Base-by-base conservation (phyloP, 202 grass and related monocot species). In the Cymbopogon flexuosus region DNA sequence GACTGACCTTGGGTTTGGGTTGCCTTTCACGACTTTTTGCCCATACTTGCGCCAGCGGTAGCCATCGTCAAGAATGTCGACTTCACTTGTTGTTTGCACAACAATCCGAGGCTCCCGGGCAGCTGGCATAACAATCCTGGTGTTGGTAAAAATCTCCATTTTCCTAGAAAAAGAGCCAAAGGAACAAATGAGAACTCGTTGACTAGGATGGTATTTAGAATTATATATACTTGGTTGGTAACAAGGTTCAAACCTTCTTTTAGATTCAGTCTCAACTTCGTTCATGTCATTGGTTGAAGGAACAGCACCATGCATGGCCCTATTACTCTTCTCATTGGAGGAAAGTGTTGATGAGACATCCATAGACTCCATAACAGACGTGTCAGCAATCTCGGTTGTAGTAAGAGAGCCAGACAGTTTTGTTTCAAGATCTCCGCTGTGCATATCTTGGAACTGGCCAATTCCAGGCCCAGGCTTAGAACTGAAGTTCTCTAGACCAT, bases 11-110 rank as follows among this genome's bases (percentile, higher is more conserved):
- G 89, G 94, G 86, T 97, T 97, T 72, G 91, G 89, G 70, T 97
- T 97, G 23, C 91, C 94, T 89, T 90, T 97, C 35, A 94, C 91
- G 24, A 97, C 91, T 67, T 97, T 97, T 65, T 97, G 94, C 27
- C 94, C 94, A 60, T 97, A 97, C 75, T 97, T 97, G 74, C 89
- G 91, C 94, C 94, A 97, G 35, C 91, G 91, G 75, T 97, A 97
- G 14, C 91, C 94, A 23, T 97, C 91, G 24, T 97, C 94, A 36
- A 97, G 94, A 31, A 97, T 92, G 75, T 97, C 89, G 1, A 94
- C 91, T 46, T 97, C 91, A 65, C 94, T 97, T 14, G 81, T 92
- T 6, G 94, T 97, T 67, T 97, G 94, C 56, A 97, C 91, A 21
- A 94, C 72, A 45, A 94, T 88, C 30, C 89, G 85, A 1, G 89